Base-by-base conservation (phyloP, 2,329 filamentous ascomycete species). In the Pyricularia sp. region DNA sequence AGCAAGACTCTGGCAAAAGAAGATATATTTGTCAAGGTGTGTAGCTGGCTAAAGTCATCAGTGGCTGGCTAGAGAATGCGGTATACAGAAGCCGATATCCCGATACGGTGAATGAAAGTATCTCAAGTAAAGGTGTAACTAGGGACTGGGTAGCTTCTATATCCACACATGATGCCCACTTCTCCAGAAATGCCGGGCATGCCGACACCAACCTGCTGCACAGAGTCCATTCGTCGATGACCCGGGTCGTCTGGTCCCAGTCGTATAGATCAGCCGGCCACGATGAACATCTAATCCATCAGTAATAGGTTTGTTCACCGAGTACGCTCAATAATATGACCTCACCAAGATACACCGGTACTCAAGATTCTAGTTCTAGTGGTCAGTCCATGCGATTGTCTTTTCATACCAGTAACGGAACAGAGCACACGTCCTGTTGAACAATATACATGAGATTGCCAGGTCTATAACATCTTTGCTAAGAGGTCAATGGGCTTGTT, bases 191-290 rank as follows among this genome's bases (percentile, higher is more conserved):
- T 3, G 83, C 79, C 36, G 87, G 86, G 3, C 89, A 86, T 4
- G 87, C 86, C 1, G 83, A 81, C 0, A 93, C 94, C 1, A 98
- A 85, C 72, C 91, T 85, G 64, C 83, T 79, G 70, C 87, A 88
- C 28, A 98, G 83, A 0, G 92, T 97, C 79, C 87, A 98, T 78
- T 99, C 95, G 75, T 99, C 95, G 23, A 98, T 85, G 61, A 98
- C 87, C 5, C 87, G 81, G 82, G 89, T 73, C 20, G 78, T 76
- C 5, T 83, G 81, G 76, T 90, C 92, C 71, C 85, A 85, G 71
- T 88, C 81, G 80, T 99, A 99, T 30, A 97, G 85, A 0, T 94
- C 97, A 0, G 95, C 95, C 4, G 92, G n/a, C n/a, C n/a, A n/a
- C n/a, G n/a, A n/a, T n/a, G n/a, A n/a, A n/a, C n/a, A 36, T 14